Base-by-base conservation (phyloP, 2,329 filamentous ascomycete genomes). In the Alternaria longipes region DNA sequence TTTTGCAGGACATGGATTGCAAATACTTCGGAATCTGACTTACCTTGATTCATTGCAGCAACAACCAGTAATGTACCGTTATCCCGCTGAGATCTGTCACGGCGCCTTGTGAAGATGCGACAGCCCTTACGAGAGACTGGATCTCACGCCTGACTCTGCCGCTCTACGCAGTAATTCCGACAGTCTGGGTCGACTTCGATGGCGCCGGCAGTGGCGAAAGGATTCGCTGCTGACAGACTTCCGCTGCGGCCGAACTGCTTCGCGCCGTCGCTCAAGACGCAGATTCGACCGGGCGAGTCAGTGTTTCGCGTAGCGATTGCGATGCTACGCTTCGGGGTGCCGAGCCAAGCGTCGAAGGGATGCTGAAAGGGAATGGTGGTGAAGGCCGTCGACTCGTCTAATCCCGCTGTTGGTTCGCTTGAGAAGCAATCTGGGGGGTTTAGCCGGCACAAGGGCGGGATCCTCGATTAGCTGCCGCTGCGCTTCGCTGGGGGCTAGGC, bases 1-100 rank as follows among this genome's bases (percentile, higher is more conserved):
- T 50, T 67, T 56, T 32, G 68, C 60, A 65, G 63, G 58, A 65
- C 67, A 71, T 63, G 71, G 66, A 61, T 59, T 66, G 65, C 58
- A 62, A 64, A 68, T 64, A 64, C 63, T 54, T 64, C 64, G 59
- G 72, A 70, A 70, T 68, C 70, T 73, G 69, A 77, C 78, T 78
- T 77, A 80, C 78, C 71, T 74, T 71, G 67, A 63, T 79, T 76
- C 78, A 80, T 79, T 50, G 69, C 72, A 70, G 69, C 65, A 68
- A 68, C 54, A 62, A 56, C 59, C 53, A 62, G 64, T 52, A 66
- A 64, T 66, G 59, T 66, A 67, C 64, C 58, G 66, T 60, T 54
- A 41, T 62, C 68, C 59, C 65, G 64, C 66, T 60, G 61, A 67
- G 66, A 66, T 67, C 64, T 60, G 65, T 66, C 41, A 47, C 56